These are phyloP conservation scores for Fragaria ananassa DNA, from an alignment of 306 rosid genomes.

Conservation along the genomic window DNA sequence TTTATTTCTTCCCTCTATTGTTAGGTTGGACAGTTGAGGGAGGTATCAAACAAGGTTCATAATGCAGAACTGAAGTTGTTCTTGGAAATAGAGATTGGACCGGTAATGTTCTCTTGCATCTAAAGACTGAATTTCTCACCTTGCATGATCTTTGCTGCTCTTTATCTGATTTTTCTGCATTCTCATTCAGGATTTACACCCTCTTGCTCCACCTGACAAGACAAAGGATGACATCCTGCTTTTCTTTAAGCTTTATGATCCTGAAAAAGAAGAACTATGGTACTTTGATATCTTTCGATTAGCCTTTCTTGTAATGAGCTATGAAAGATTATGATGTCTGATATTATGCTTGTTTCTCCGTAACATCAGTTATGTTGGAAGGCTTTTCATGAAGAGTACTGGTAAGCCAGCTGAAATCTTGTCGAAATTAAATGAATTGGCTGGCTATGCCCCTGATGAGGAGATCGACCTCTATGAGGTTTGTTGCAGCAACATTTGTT, in stretches of 20 bases:
- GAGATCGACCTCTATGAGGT: conserved; percentile 95
- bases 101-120: conserved; percentile 43
- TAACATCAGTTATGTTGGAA: conserved; percentile 65
- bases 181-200: conserved; percentile 49
- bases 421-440: conserved; percentile 74
- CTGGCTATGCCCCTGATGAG: conserved; percentile 77
- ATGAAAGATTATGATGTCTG: not conserved
- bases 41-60: conserved; percentile 62
- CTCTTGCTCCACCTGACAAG: conserved; percentile 67
- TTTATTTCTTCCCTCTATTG: conserved; percentile 6
- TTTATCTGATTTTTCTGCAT: conserved; percentile 24
- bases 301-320: not conserved
- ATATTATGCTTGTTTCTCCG: conserved; percentile 20
- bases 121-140: not conserved
- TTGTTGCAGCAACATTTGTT: conserved; percentile 8
- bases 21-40: conserved; percentile 85
- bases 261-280: conserved; percentile 81
- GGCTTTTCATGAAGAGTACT: conserved; percentile 72
- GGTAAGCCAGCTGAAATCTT: conserved; percentile 77
- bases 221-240: conserved; percentile 78
- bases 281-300: conserved; percentile 27
- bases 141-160: not conserved
- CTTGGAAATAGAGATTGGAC: conserved; percentile 69
- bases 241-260: conserved; percentile 83
- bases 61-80: conserved; percentile 72